phyloP scores from a whole-genome alignment of 495 filamentous ascomycete species.

The Hamigera avellanea region DNA sequence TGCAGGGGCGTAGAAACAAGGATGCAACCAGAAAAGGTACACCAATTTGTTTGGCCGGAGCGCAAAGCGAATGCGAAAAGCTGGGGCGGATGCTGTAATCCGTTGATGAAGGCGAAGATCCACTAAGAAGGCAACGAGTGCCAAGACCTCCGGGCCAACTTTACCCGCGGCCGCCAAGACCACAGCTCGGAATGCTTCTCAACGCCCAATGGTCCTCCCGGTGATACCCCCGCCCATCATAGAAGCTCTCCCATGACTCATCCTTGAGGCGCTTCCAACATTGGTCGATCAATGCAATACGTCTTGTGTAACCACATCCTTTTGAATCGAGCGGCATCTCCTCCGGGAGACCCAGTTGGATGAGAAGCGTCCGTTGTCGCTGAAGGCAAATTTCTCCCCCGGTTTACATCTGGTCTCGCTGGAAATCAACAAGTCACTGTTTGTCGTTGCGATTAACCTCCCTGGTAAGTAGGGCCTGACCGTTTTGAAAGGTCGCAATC shows the following conservation, averaged over 20 bases:
- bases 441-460: neutral
- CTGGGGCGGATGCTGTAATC: too few relatives aligned
- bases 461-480: neutral
- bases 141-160: too few relatives aligned
- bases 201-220: too few relatives aligned
- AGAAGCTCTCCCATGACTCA: too few relatives aligned
- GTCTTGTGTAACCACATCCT: slow-evolving; percentile 18
- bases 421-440: too few relatives aligned
- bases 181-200: too few relatives aligned
- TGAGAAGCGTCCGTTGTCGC: slow-evolving; percentile 1
- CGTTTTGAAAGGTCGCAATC: neutral
- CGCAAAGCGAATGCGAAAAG: too few relatives aligned
- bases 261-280: too few relatives aligned
- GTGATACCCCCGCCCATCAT: too few relatives aligned
- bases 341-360: slow-evolving; percentile 27
- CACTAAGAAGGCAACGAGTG: too few relatives aligned
- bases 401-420: neutral
- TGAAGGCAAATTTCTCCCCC: neutral
- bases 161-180: too few relatives aligned
- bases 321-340: slow-evolving; percentile 26
- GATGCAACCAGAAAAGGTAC: neutral
- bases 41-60: neutral
- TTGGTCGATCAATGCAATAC: neutral
- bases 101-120: too few relatives aligned
- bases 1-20: neutral